Evolutionary conservation across 352 stramenopile species (phyloP), one percentile per base, ranked within the genome.

Genomic region (Aphanomyces astaci): DNA sequence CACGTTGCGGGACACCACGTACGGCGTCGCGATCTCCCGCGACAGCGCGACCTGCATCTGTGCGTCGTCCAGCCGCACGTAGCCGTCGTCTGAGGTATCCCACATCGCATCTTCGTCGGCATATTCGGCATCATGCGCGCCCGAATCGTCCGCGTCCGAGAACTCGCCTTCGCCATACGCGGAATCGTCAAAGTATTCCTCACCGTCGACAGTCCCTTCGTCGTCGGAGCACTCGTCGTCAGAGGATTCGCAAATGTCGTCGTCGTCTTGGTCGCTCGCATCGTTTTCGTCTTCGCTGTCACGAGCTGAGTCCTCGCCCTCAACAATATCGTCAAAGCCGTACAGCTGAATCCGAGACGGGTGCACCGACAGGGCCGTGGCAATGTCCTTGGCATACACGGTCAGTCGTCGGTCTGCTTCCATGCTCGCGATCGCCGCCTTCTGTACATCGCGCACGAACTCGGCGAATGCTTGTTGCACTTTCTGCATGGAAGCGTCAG

Each of bases 321-420:
- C 69, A 51, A 76, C 71, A 73, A 89, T 76, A 54, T 92, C 84
- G 67, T 92, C 82, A 71, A 89, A 92, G 51, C 86, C 86, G 46
- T 94, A 94, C 62, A 94, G 64, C 4, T 74, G 73, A 54, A 92
- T 89, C 13, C 82, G 82, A 45, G 86, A 81, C 55, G 86, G 71
- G 28, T 77, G 73, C 31, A 80, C 92, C 7, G 3, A 4, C 4
- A 68, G 28, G 15, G 62, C 62, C 28, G 82, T 79, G 13, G 72
- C 76, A 68, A 92, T 72, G 33, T 92, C 84, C 40, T 94, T 79
- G n/a, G 80, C 69, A 19, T 92, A 71, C 48, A 92, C 78, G 54
- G 56, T 78, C 25, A 73, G 60, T 36, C 82, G 73, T 0, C 68
- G 54, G 60, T 83, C 73, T 55, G 83, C 75, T 22, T 80, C 70